Conservation (phyloP, 164 flowering plant species). For the Euptelea pleiosperma region DNA sequence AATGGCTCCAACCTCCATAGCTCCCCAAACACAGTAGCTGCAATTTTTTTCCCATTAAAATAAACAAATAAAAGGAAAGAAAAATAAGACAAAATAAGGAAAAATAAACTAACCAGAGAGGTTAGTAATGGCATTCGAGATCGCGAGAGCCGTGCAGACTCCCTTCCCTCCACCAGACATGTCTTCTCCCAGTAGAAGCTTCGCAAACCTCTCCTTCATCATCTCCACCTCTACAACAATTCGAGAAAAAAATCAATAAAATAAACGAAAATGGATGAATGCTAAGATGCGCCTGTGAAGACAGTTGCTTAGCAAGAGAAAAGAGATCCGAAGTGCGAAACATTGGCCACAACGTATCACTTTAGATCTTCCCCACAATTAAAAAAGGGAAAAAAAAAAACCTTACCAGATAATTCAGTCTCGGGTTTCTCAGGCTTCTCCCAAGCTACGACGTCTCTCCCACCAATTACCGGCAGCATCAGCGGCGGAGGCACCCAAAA, state of each 20-base stretch:
- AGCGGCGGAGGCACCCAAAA: constrained; percentile 23
- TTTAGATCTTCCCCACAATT: not conserved
- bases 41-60: constrained; percentile 2
- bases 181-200: constrained; percentile 81
- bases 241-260: not conserved
- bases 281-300: not conserved
- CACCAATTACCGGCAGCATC: constrained; percentile 37
- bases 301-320: too few relatives aligned
- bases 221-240: constrained; percentile 50
- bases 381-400: not conserved
- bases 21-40: constrained; percentile 81
- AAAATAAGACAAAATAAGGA: not conserved
- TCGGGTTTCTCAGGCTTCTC: constrained; percentile 31
- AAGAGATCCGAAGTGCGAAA: too few relatives aligned
- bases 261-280: not conserved
- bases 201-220: constrained; percentile 85
- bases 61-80: not conserved
- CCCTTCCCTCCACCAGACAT: constrained; percentile 92
- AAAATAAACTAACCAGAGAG: constrained; percentile 48
- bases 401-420: constrained; percentile 34
- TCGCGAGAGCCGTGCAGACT: constrained; percentile 76
- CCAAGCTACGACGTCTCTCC: constrained; percentile 32
- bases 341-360: too few relatives aligned
- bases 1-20: constrained; percentile 81
- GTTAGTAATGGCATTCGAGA: constrained; percentile 83